A percentile compares a stretch with the other conserved stretches of the same genome.
phyloP scores from a whole-genome alignment of 2,329 filamentous ascomycete species.

The Fonsecaea pedrosoi region DNA sequence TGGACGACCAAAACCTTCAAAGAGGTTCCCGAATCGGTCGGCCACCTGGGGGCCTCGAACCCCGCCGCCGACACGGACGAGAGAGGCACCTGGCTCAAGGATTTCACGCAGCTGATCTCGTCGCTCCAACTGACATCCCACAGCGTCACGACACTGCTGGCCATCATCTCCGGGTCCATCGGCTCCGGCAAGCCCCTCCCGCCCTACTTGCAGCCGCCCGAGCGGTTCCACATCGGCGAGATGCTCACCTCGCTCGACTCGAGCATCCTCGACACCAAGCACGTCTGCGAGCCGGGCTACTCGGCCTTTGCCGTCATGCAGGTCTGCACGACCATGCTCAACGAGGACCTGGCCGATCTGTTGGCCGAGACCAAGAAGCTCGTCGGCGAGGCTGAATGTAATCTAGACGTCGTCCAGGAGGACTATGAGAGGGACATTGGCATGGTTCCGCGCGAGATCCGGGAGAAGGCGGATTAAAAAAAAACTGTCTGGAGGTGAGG shows the following conservation, averaged over 20 bases:
- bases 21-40: conserved; percentile 20
- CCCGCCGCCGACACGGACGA: conserved; percentile 17
- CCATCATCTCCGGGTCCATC: conserved; percentile 72
- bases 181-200: conserved; percentile 71
- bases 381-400: conserved; percentile 78
- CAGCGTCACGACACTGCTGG: conserved; percentile 71
- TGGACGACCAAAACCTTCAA: conserved; percentile 67
- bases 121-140: conserved; percentile 69
- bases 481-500: background rate
- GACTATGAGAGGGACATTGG: conserved; percentile 32
- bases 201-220: conserved; percentile 71
- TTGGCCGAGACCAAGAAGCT: conserved; percentile 67
- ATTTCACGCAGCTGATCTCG: conserved; percentile 66
- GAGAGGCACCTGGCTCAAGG: conserved; percentile 61
- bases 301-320: conserved; percentile 77
- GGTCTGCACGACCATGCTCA: conserved; percentile 71
- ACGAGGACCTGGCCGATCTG: conserved; percentile 70
- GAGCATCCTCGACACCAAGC: conserved; percentile 67
- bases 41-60: conserved; percentile 26
- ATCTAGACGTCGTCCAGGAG: conserved; percentile 56
- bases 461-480: conserved; percentile 23
- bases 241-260: conserved; percentile 65
- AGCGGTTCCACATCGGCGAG: conserved; percentile 65
- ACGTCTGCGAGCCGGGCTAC: conserved; percentile 74
- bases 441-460: conserved; percentile 1